These are phyloP conservation scores for Phytophthora pinifolia DNA, from an alignment of 352 stramenopile genomes.

Conservation along the genomic window DNA sequence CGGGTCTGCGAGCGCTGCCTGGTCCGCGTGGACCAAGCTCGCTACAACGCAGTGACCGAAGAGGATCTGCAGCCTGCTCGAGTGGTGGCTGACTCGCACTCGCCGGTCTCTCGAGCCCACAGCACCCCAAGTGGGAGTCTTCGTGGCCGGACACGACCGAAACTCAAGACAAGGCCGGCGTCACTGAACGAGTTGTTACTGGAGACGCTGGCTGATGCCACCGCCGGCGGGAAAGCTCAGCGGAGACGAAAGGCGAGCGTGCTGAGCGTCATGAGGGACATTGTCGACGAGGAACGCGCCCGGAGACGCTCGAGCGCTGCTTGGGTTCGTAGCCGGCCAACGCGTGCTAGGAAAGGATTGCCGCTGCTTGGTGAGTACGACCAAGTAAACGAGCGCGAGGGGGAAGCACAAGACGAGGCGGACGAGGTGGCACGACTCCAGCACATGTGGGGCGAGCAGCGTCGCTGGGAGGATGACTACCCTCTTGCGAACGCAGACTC, in stretches of 20 bases:
- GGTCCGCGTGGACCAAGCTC: constrained; percentile 42
- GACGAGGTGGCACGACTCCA: constrained; percentile 23
- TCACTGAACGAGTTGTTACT: constrained; percentile 36
- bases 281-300: too few species aligned
- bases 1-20: constrained; percentile 47
- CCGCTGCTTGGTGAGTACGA: constrained; percentile 18
- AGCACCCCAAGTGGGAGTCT: constrained; percentile 25
- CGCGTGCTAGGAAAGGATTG: constrained; percentile 4
- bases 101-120: constrained; percentile 5
- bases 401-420: constrained; percentile 7
- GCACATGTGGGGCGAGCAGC: constrained; percentile 19
- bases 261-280: constrained; percentile 47
- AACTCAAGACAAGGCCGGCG: constrained; percentile 25
- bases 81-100: constrained; percentile 28
- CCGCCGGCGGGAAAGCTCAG: constrained; percentile 20
- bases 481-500: constrained; percentile 48
- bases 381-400: constrained; percentile 11
- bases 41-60: constrained; percentile 40
- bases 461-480: constrained; percentile 33
- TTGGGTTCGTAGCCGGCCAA: constrained; percentile 16
- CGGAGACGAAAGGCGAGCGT: constrained; percentile 32
- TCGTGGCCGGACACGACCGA: constrained; percentile 12
- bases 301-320: constrained; percentile 26
- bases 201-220: constrained; percentile 34
- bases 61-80: constrained; percentile 34